These are phyloP conservation scores for Arctostaphylos glauca DNA, from an alignment of 148 eudicot genomes.

Conservation along the genomic window DNA sequence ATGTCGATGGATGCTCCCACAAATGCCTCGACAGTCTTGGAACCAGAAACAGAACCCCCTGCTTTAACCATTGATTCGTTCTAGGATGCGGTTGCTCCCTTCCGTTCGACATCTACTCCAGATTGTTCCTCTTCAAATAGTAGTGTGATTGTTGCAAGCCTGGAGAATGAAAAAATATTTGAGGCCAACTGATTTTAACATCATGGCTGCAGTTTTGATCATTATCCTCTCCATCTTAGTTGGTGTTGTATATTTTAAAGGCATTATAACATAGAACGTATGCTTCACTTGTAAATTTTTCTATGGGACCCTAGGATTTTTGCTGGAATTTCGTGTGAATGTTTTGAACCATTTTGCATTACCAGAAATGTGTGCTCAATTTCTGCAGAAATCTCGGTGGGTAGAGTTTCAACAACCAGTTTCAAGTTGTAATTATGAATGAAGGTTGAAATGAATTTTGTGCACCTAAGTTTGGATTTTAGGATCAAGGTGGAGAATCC, in stretches of 20 bases:
- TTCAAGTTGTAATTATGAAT: not conserved
- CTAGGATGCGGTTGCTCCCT: slow-evolving; percentile 49
- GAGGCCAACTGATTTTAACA: slow-evolving; percentile 24
- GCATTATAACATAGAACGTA: too few relatives aligned
- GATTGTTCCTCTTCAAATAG: slow-evolving; percentile 23
- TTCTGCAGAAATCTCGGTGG: not conserved
- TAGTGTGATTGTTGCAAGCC: slow-evolving; percentile 7
- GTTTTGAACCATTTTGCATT: not conserved
- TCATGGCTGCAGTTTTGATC: slow-evolving; percentile 31
- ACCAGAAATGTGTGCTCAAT: not conserved
- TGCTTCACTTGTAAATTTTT: not conserved
- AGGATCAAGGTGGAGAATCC: too few relatives aligned
- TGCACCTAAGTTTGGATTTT: too few relatives aligned
- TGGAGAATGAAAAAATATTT: slow-evolving; percentile 18
- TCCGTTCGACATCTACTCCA: slow-evolving; percentile 22
- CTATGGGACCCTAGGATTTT: not conserved
- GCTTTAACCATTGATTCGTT: slow-evolving; percentile 45
- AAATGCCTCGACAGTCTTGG: slow-evolving; percentile 47
- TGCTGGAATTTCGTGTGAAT: not conserved
- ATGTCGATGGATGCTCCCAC: too few relatives aligned
- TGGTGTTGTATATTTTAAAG: slow-evolving; percentile 34
- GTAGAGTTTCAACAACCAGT: not conserved
- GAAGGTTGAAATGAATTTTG: too few relatives aligned
- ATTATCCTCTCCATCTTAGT: not conserved
- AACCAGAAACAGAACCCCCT: slow-evolving; percentile 54